Evolutionary conservation across 768 basidiomycete species (phyloP), one percentile per base, ranked within the genome.

Genomic region (Crepidotus variabilis): DNA sequence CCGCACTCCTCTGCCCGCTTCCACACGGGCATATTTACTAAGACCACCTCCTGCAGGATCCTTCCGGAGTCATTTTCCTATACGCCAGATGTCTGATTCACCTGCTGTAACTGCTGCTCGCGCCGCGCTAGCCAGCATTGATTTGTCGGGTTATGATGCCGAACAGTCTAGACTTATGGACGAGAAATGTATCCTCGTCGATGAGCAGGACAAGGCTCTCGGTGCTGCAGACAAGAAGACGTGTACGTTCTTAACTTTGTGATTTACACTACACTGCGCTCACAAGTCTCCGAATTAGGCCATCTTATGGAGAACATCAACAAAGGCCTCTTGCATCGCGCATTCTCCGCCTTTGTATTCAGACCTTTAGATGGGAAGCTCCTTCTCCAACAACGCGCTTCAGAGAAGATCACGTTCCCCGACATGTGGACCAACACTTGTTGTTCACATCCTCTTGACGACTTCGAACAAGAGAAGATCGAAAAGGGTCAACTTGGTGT

Each of bases 351-450:
- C 34, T 98, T 99, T 71, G 82, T 98, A 61, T 99, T 98, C 79
- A 80, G 94, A 35, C 97, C 97, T 2, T 85, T 85, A 11, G 94
- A 98, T 70, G 97, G 97, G 47, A 91, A 88, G 71, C 81, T 99
- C 16, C 78, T 99, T 23, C 81, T 99, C 47, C 97, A 99, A 70
- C 93, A 94, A 71, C 85, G 97, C 35, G 97, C 97, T 18, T 79
- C 87, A n/a, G 94, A 96, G 76, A 99, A 99, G 78, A 99, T 99
- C 68, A 99, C 97, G 6, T 99, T 99, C 76, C 97, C 97, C 5
- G 82, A 92, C 64, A 94, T 98, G 94, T 99, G 97, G 97, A 99
- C 97, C 32, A 99, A 99, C 73, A 98, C 97, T 7, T 99, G 97
- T 70, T 99, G 96, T 75, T 94, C 92, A 21, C 96, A 99, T 68